Evolutionary conservation across 1,284 basidiomycete species (phyloP).

Genomic region (Farysia itapuensis): DNA sequence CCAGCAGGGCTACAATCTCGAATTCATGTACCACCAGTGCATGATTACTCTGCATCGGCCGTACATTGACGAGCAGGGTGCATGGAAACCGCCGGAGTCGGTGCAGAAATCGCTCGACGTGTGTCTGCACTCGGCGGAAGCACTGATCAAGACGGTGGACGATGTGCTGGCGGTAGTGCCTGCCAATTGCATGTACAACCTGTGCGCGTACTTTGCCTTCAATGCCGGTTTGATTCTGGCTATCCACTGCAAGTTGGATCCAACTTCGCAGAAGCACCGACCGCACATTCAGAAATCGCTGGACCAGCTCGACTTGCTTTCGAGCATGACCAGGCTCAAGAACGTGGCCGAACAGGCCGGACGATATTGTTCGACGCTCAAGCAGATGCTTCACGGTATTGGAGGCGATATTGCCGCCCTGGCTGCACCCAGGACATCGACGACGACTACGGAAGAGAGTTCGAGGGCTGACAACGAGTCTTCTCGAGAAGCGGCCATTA

Average conservation of each 20-base stretch:
- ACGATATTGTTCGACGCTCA: constrained; percentile 42
- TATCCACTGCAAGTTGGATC: constrained; percentile 39
- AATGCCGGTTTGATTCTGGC: constrained; percentile 42
- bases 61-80: constrained; percentile 44
- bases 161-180: constrained; percentile 28
- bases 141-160: constrained; percentile 36
- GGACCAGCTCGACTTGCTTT: constrained; percentile 31
- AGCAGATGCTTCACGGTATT: constrained; percentile 36
- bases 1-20: constrained; percentile 39
- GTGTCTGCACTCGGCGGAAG: constrained; percentile 38
- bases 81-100: constrained; percentile 40
- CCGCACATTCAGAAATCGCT: constrained; percentile 47
- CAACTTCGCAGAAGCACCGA: constrained; percentile 29
- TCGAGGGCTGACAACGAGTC: neutral
- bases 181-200: constrained; percentile 37
- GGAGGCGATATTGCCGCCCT: constrained; percentile 19
- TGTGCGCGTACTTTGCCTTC: constrained; percentile 43
- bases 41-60: constrained; percentile 46
- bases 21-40: constrained; percentile 42
- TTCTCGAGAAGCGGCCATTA: constrained; percentile 6
- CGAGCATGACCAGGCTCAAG: constrained; percentile 25
- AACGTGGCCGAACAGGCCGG: constrained; percentile 47
- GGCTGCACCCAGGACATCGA: constrained; percentile 7
- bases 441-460: constrained; percentile 5
- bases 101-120: constrained; percentile 42